phyloP scores from a whole-genome alignment of 2,329 filamentous ascomycete genomes.

The Sphaerostilbella broomeana region DNA sequence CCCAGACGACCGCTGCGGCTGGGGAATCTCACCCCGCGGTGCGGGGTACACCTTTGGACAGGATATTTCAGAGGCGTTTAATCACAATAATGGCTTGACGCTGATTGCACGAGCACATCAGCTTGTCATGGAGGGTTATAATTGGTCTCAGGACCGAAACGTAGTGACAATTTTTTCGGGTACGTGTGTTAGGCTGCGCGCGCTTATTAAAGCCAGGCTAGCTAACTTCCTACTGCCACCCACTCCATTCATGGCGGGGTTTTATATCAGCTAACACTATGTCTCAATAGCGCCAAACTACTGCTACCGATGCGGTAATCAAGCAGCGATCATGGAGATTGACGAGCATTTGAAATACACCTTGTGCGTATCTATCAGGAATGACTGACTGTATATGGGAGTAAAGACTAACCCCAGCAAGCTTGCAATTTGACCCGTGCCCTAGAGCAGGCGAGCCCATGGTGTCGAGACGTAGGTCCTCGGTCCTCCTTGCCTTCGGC shows the following conservation, averaged over 20 bases:
- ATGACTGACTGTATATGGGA: too few relatives aligned
- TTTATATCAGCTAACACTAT: slow-evolving; percentile 17
- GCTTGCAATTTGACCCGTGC: slow-evolving; percentile 98
- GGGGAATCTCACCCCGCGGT: slow-evolving; percentile 91
- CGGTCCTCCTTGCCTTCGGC: not conserved
- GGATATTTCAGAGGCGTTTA: slow-evolving; percentile 97
- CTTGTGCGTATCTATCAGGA: slow-evolving; percentile 65
- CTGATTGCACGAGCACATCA: slow-evolving; percentile 95
- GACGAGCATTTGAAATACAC: slow-evolving; percentile 99
- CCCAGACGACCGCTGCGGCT: slow-evolving; percentile 91
- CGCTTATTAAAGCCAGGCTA: too few relatives aligned
- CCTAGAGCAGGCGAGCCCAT: slow-evolving; percentile 95
- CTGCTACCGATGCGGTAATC: slow-evolving; percentile 98
- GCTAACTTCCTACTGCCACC: not conserved
- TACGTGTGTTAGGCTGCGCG: slow-evolving; percentile 36
- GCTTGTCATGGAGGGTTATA: slow-evolving; percentile 98
- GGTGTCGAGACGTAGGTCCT: slow-evolving; percentile 76
- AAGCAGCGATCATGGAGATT: slow-evolving; percentile 99
- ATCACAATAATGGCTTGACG: slow-evolving; percentile 96
- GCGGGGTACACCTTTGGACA: slow-evolving; percentile 94
- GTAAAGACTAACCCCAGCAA: slow-evolving; percentile 35
- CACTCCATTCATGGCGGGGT: slow-evolving; percentile 1
- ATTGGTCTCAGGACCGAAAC: slow-evolving; percentile 97
- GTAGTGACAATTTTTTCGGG: slow-evolving; percentile 98
- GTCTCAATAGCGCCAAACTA: slow-evolving; percentile 67